Evolutionary conservation across 2,329 filamentous ascomycete species (phyloP).

Genomic region (Calonectria hongkongensis): DNA sequence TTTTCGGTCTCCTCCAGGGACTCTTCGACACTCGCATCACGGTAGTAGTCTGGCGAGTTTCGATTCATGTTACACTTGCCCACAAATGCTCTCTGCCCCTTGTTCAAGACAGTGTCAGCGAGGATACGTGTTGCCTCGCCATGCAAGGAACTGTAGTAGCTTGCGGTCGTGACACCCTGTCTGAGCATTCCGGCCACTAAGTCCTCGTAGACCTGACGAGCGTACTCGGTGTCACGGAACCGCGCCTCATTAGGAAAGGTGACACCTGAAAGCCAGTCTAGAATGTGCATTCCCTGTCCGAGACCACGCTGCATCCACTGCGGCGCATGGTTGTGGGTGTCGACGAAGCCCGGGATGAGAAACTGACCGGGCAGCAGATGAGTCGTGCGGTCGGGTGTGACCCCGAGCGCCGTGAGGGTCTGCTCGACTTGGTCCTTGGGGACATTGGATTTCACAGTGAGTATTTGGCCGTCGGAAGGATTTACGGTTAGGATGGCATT

Average conservation of each 20-base stretch:
- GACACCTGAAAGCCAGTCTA: conserved; percentile 78
- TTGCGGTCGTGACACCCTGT: conserved; percentile 78
- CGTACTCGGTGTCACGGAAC: conserved; percentile 73
- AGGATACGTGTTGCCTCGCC: conserved; percentile 74
- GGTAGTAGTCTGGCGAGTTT: conserved; percentile 73
- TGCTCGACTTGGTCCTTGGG: conserved; percentile 40
- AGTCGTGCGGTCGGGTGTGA: conserved; percentile 16
- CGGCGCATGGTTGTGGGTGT: conserved; percentile 82
- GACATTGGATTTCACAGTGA: conserved; percentile 47
- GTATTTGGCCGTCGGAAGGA: conserved; percentile 50
- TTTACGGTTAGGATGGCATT: conserved; percentile 60
- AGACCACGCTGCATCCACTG: conserved; percentile 70
- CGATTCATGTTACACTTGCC: conserved; percentile 79
- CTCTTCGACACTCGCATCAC: conserved; percentile 66
- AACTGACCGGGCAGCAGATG: conserved; percentile 67
- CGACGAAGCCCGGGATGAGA: conserved; percentile 76
- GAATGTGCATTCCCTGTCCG: conserved; percentile 70
- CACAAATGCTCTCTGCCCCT: conserved; percentile 76
- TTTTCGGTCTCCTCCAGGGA: conserved; percentile 70
- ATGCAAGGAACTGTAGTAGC: conserved; percentile 76
- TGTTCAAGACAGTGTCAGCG: conserved; percentile 70
- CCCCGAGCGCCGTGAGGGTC: conserved; percentile 39
- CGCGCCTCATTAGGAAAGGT: conserved; percentile 80
- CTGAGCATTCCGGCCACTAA: conserved; percentile 75
- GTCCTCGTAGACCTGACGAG: conserved; percentile 68